Base-by-base conservation (phyloP, 257 asterid species). In the Gardenia jasminoides region DNA sequence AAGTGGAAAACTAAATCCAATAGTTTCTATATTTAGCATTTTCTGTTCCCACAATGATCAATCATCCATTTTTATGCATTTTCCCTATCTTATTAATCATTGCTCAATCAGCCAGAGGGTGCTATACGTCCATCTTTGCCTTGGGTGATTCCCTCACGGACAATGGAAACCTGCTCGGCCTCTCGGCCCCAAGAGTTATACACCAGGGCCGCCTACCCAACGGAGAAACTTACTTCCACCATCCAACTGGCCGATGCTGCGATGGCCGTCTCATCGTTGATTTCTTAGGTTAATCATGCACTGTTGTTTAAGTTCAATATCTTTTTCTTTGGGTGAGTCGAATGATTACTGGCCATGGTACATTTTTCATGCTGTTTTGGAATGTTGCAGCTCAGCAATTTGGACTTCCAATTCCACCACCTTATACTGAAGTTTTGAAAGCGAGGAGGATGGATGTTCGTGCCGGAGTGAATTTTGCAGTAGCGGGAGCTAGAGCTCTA, bases 391-490 rank as follows among this genome's bases (percentile, higher is more conserved):
- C 90, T 74, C 33, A 83, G 73, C 16, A 41, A 6, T 80, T 81
- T 64, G 88, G 86, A 69, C 85, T 89, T 41, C 88, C 88, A 10
- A 12, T 78, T 10, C 86, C 81, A 73, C 78, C 82, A n/a, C 89
- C 93, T 22, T 88, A 74, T 48, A 30, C 30, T 11, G 82, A 77
- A 7, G 78, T 76, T 6, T 26, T 1, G n/a, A 80, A 67, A 65
- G 70, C 10, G 47, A 74, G 70, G 7, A 70, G 69, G 22, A 10
- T 11, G 22, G 64, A 50, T 17, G 13, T 44, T 20, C 12, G 26
- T 7, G 77, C 39, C 1, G 87, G 87, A 10, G 83, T 80, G 19
- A 90, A 88, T 43, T 90, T 86, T 6, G 94, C 92, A n/a, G 90
- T 85, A 36, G 89, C 70, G 7, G 88, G 89, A 67, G 87, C 91